Percentiles rank a stretch among this genome's conserved stretches.
phyloP scores from a whole-genome alignment of 2,329 filamentous ascomycete genomes.

The Calonectria hongkongensis region DNA sequence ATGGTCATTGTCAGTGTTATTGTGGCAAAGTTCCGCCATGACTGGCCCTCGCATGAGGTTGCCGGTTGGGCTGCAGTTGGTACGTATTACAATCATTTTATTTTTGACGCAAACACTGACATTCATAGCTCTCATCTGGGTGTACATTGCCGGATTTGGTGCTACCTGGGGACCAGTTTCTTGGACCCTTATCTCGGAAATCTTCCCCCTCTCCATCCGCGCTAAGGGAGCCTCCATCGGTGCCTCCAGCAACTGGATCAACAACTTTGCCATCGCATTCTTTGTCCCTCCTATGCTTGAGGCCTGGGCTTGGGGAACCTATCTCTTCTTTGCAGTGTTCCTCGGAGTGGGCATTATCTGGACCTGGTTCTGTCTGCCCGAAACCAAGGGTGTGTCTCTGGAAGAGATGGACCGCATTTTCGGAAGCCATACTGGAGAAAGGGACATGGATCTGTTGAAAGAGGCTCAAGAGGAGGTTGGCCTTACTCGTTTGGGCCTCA shows the following conservation, averaged over 20 bases:
- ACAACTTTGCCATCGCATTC: conserved; percentile 69
- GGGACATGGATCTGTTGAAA: conserved; percentile 49
- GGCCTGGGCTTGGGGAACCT: conserved; percentile 68
- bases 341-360: conserved; percentile 68
- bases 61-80: conserved; percentile 62
- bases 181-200: conserved; percentile 69
- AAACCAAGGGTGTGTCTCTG: conserved; percentile 72
- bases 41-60: conserved; percentile 59
- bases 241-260: conserved; percentile 65
- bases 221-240: conserved; percentile 66
- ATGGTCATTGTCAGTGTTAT: conserved; percentile 65
- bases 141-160: conserved; percentile 71
- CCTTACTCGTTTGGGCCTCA: conserved; percentile 26
- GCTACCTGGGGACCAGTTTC: conserved; percentile 67
- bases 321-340: conserved; percentile 74
- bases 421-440: conserved; percentile 59
- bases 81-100: not conserved
- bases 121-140: conserved; percentile 55
- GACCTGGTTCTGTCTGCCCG: conserved; percentile 71
- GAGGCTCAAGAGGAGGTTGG: conserved; percentile 53
- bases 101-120: not conserved
- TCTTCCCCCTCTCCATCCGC: conserved; percentile 66
- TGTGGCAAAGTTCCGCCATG: conserved; percentile 61
- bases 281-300: conserved; percentile 64
- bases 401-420: conserved; percentile 74